Base-by-base conservation (phyloP, 345 rosid species). In the Salix udensis region DNA sequence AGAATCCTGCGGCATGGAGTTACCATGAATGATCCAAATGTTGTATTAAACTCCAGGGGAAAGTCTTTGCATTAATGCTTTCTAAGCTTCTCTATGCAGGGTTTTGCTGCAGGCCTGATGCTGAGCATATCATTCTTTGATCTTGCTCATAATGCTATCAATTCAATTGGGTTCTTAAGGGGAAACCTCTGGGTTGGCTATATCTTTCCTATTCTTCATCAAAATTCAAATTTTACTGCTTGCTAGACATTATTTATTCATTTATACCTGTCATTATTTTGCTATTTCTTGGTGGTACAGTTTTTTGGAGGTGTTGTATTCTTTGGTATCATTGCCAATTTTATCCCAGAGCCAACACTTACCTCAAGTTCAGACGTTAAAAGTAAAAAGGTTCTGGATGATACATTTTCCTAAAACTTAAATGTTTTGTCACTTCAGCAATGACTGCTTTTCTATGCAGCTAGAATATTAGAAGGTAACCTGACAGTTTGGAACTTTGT, bases 41-140 rank as follows among this genome's bases (percentile, higher is more conserved):
- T 48, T 28, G 23, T 34, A 18, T 65, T 37, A 30, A 42, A 31
- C 50, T 76, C 6, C n/a, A 18, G 23, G 40, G 23, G 12, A 30
- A 30, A 65, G 55, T 74, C 50, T 21, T 73, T 48, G 73, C 67
- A 67, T 42, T 75, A 79, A 65, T 28, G 1, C 65, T 68, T 19
- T 70, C 66, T 90, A 74, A 83, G 71, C 65, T 34, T 76, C 50
- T 70, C 48, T 73, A 24, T 85, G 74, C 90, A 95, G 99, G 99
- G 98, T 65, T 96, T 96, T 89, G 99, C 99, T 69, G 91, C 99
- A 8, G 99, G 99, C 76, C 83, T 96, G 55, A 96, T 96, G 99
- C 88, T 96, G 85, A 90, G 99, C 85, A 96, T 96, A 79, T 96
- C 99, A 9, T 96, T 96, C 87, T 82, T 96, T 39, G 99, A 96